A percentile compares a stretch with the other conserved stretches of the same genome.
Conservation (phyloP, 164 flowering plant genomes). For the Vitis amurensis region DNA sequence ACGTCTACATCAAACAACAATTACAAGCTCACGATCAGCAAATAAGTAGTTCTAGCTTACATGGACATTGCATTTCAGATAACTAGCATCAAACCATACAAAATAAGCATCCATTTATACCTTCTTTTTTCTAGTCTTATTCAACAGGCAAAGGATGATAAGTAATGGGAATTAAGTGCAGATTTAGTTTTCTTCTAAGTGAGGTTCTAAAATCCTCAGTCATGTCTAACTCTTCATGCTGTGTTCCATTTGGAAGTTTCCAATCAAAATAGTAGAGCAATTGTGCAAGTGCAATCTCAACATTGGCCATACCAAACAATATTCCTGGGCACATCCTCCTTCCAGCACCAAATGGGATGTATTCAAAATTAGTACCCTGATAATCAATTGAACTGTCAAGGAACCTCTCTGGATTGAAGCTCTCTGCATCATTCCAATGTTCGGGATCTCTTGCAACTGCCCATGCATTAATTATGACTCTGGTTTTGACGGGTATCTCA, state of each 20-base stretch:
- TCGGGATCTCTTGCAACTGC: background rate
- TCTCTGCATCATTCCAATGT: background rate
- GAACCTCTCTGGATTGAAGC: background rate
- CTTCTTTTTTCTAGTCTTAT: too few relatives aligned
- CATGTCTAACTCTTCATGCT: constrained; percentile 3
- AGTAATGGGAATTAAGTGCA: background rate
- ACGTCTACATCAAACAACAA: too few relatives aligned
- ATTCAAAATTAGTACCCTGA: background rate
- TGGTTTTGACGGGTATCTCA: background rate
- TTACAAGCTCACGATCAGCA: too few relatives aligned
- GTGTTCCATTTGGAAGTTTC: constrained; percentile 3
- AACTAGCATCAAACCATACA: too few relatives aligned
- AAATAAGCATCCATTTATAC: too few relatives aligned
- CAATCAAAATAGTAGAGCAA: constrained; percentile 4
- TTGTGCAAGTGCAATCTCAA: constrained; percentile 4
- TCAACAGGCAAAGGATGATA: background rate
- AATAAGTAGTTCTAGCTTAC: too few relatives aligned
- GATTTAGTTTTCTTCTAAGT: background rate
- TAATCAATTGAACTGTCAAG: background rate
- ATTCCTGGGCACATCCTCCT: constrained; percentile 11
- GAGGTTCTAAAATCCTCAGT: background rate
- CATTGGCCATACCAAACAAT: background rate
- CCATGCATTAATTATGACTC: background rate
- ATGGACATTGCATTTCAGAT: too few relatives aligned
- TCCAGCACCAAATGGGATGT: constrained; percentile 9